A percentile compares a stretch with the other conserved stretches of the same genome.
Evolutionary conservation across 192 early-diverging fungal species (phyloP).

Genomic region (Polychytrium aggregatum): DNA sequence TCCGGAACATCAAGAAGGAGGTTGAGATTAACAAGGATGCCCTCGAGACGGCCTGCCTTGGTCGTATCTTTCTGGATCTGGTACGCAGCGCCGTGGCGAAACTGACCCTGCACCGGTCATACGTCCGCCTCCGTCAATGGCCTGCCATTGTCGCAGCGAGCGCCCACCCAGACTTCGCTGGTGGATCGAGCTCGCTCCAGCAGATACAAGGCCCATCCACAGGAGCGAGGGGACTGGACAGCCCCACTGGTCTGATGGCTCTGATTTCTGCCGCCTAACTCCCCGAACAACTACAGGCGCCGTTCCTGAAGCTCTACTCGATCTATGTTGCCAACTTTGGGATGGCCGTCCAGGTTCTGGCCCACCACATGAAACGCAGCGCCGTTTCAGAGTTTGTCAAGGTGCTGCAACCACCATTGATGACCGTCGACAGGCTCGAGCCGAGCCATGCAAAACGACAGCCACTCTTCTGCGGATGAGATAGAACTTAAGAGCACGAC

Average conservation of each 20-base stretch:
- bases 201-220: no score
- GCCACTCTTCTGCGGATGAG: no score
- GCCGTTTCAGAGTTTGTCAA: slow-evolving; percentile 12
- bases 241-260: neutral
- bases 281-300: no score
- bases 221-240: no score
- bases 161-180: slow-evolving; percentile 14
- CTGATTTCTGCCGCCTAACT: neutral
- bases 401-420: neutral
- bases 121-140: neutral
- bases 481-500: neutral
- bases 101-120: neutral
- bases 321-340: no score
- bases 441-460: no score
- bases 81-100: slow-evolving; percentile 3
- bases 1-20: slow-evolving; percentile 12
- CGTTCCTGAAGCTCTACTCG: no score
- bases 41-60: slow-evolving; percentile 6
- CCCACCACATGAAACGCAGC: slow-evolving; percentile 2
- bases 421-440: neutral
- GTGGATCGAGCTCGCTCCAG: slow-evolving; percentile 5
- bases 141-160: neutral
- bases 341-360: slow-evolving; percentile 3
- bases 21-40: slow-evolving; percentile 4
- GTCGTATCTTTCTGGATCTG: slow-evolving; percentile 21